Base-by-base conservation (phyloP, 805 yeast genomes). In the Kazachstania africana region DNA sequence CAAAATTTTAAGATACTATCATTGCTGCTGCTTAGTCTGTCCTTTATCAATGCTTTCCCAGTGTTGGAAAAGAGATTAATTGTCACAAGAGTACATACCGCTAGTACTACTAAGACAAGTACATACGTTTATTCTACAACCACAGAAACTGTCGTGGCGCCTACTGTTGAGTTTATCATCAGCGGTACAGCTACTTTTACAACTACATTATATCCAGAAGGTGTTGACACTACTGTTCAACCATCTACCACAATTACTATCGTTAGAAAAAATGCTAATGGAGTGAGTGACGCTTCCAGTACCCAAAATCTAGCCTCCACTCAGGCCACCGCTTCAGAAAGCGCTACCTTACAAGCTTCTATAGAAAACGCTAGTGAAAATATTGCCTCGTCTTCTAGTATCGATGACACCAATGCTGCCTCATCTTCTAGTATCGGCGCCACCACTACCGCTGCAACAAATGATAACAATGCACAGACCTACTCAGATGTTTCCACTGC, bases 1-100 rank as follows among this genome's bases (percentile, higher is more conserved):
- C n/a, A n/a, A n/a, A n/a, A n/a, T n/a, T n/a, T n/a, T n/a, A n/a
- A n/a, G n/a, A n/a, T n/a, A n/a, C n/a, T n/a, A n/a, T n/a, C n/a
- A n/a, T n/a, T n/a, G n/a, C n/a, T n/a, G n/a, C n/a, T n/a, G n/a
- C n/a, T n/a, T n/a, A n/a, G n/a, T n/a, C n/a, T n/a, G n/a, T n/a
- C n/a, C n/a, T n/a, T n/a, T n/a, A n/a, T n/a, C n/a, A n/a, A n/a
- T n/a, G n/a, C n/a, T n/a, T n/a, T n/a, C n/a, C n/a, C n/a, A n/a
- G n/a, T n/a, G n/a, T n/a, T n/a, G 10, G 37, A 55, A n/a, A 62
- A 60, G 30, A 63, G 63, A 32, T 53, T 53, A 29, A 36, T 68
- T 16, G 57, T 72, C 34, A 72, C 79, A 13, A 60, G 77, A 47
- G 53, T 55, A 24, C 75, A 70, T 44, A 71, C 78, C 13, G 78